Percentiles rank a stretch among this genome's conserved stretches.
Evolutionary conservation across 2,329 filamentous ascomycete species (phyloP).

Genomic region (Aotearoamyces nothofagi): DNA sequence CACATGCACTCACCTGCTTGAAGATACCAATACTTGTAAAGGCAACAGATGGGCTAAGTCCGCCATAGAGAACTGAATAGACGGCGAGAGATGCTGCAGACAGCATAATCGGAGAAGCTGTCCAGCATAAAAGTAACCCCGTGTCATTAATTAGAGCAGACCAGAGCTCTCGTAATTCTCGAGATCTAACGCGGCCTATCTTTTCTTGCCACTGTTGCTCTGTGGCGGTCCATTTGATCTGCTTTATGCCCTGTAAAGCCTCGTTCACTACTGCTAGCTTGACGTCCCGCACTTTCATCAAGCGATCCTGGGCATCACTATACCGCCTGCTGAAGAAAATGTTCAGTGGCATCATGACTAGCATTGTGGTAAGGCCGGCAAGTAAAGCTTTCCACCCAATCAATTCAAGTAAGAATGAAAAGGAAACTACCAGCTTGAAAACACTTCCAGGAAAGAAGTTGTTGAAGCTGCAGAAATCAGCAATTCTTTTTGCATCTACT

Average conservation of each 20-base stretch:
- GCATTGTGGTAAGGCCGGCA: slow-evolving; percentile 48
- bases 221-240: slow-evolving; percentile 72
- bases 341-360: slow-evolving; percentile 52
- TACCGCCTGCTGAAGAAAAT: slow-evolving; percentile 51
- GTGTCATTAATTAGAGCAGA: slow-evolving; percentile 48
- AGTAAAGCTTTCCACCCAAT: slow-evolving; percentile 57
- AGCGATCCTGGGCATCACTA: slow-evolving; percentile 43
- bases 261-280: slow-evolving; percentile 67
- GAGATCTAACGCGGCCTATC: slow-evolving; percentile 47
- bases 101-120: slow-evolving; percentile 58
- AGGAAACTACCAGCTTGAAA: slow-evolving; percentile 49
- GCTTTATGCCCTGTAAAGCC: slow-evolving; percentile 62
- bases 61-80: slow-evolving; percentile 48
- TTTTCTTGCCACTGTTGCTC: slow-evolving; percentile 62
- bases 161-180: slow-evolving; percentile 54
- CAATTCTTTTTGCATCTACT: slow-evolving; percentile 56
- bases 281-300: slow-evolving; percentile 64
- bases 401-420: slow-evolving; percentile 49
- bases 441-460: slow-evolving; percentile 47
- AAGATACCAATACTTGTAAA: slow-evolving; percentile 69
- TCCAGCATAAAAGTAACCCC: slow-evolving; percentile 51
- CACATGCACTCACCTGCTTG: too few species aligned
- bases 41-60: slow-evolving; percentile 55
- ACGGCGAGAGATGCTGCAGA: slow-evolving; percentile 55
- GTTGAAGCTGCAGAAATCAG: slow-evolving; percentile 53